Base-by-base conservation (phyloP, 148 eudicot species). In the Persicaria maculosa region DNA sequence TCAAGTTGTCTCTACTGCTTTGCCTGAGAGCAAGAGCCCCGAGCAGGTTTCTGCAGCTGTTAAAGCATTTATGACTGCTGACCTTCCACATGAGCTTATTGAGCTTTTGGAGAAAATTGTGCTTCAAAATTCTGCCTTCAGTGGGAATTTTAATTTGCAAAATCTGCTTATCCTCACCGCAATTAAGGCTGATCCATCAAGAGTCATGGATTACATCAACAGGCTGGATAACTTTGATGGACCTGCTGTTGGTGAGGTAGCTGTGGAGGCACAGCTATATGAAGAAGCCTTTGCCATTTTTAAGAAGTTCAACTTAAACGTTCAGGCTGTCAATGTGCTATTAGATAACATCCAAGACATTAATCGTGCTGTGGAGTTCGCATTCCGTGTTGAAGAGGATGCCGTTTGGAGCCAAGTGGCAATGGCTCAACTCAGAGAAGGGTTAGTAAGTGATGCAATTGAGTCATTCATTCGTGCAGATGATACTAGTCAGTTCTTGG, bases 31-130 rank as follows among this genome's bases (percentile, higher is more conserved):
- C 90, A 94, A 94, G 91, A 91, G 97, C 82, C 98, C 98, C 0
- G 98, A 94, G 80, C 98, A 94, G 85, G 98, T 94, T 74, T 94
- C 98, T 84, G 98, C 98, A 45, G 98, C 98, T 84, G 98, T 94
- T 74, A 94, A 94, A 80, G 98, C 98, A 75, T 94, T 94, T 76
- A 94, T 94, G 98, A 91, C 98, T 36, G 98, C 98, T 72, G 97
- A 94, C 80, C 93, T 94, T 77, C 98, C 98, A 62, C 98, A 94
- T 81, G 98, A 94, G 83, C 82, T 94, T 54, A 94, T 94, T 77
- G 98, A 94, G 86, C 91, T 94, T 75, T 91, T 94, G 53, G 98
- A 94, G 77, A 94, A 94, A 81, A 94, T 94, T 69, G 98, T 94
- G 79, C 97, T 94, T 77, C 98, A 94, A 73, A 94, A 94, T 78